Evolutionary conservation across 208 protist species (phyloP).

Genomic region (Acanthamoeba royreba): DNA sequence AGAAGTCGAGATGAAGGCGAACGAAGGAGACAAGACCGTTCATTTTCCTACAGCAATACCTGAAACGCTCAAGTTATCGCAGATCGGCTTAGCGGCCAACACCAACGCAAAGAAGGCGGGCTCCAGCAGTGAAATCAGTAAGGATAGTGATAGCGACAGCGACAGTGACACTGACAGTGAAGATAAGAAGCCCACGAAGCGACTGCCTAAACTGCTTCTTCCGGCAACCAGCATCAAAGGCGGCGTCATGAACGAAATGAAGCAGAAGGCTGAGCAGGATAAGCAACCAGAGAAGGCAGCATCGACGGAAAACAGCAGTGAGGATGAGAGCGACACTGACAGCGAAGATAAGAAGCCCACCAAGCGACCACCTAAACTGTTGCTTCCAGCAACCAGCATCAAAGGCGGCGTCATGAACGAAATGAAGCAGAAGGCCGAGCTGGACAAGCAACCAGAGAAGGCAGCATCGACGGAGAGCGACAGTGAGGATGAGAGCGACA

Average conservation of each 20-base stretch:
- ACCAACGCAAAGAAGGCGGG: not conserved
- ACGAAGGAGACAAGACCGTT: too few species aligned
- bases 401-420: not conserved
- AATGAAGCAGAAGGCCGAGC: not conserved
- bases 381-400: not conserved
- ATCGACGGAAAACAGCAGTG: not conserved
- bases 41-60: too few species aligned
- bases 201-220: not conserved
- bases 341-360: not conserved
- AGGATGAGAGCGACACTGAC: not conserved
- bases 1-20: too few species aligned
- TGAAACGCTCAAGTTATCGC: too few species aligned
- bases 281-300: too few species aligned
- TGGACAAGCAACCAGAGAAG: too few species aligned
- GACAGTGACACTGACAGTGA: not conserved
- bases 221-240: not conserved
- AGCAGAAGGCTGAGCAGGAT: not conserved
- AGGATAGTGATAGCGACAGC: not conserved
- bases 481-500: too few species aligned
- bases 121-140: not conserved
- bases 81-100: not conserved
- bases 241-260: not conserved
- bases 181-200: not conserved
- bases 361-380: not conserved
- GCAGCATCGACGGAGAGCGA: not conserved